These are phyloP conservation scores for Aspergillus bridgeri DNA, from an alignment of 495 filamentous ascomycete species.

Conservation along the genomic window DNA sequence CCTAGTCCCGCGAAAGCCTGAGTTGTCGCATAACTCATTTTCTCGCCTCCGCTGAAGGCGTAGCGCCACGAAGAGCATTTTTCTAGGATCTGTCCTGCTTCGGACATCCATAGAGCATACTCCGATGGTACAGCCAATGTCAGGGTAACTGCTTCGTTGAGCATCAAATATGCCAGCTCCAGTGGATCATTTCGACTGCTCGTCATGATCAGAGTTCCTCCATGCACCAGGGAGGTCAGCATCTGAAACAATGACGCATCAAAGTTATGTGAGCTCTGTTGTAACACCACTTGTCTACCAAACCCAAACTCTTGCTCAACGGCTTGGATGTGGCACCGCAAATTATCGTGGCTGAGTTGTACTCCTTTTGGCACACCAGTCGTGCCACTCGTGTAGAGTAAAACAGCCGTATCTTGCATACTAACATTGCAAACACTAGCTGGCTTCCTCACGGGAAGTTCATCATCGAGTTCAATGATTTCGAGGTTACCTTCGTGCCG, in stretches of 20 bases:
- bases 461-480: not conserved
- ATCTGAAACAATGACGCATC: slow-evolving; percentile 36
- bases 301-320: slow-evolving; percentile 17
- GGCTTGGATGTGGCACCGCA: slow-evolving; percentile 30
- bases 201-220: slow-evolving; percentile 28
- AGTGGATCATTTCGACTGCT: slow-evolving; percentile 28
- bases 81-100: slow-evolving; percentile 16
- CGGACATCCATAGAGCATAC: slow-evolving; percentile 32
- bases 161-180: slow-evolving; percentile 31
- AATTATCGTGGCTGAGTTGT: slow-evolving; percentile 25
- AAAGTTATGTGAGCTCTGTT: slow-evolving; percentile 43
- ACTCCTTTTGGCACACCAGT: slow-evolving; percentile 40
- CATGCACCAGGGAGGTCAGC: slow-evolving; percentile 26
- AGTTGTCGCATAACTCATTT: not conserved
- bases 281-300: slow-evolving; percentile 30
- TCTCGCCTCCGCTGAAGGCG: not conserved
- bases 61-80: not conserved
- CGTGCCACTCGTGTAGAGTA: slow-evolving; percentile 46
- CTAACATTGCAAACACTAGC: slow-evolving; percentile 3
- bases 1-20: not conserved
- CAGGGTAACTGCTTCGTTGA: slow-evolving; percentile 28
- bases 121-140: slow-evolving; percentile 42
- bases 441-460: slow-evolving; percentile 9
- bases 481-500: not conserved
- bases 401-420: slow-evolving; percentile 19